These are phyloP conservation scores for Podospora pseudoanserina DNA, from an alignment of 495 filamentous ascomycete genomes.

Conservation along the genomic window DNA sequence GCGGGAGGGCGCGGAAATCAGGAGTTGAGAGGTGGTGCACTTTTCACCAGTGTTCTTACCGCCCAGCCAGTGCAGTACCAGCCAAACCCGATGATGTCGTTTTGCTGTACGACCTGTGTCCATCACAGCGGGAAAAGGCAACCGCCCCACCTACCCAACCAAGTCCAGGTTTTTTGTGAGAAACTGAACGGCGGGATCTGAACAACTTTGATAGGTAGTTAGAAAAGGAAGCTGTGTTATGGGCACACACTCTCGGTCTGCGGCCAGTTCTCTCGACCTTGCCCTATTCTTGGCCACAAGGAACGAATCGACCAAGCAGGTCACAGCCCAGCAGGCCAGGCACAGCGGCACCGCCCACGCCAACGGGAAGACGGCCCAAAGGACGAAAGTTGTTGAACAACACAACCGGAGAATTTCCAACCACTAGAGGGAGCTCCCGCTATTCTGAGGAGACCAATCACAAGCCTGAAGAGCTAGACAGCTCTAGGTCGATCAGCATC, in stretches of 20 bases:
- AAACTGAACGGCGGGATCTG: constrained; percentile 6
- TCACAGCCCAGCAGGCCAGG: not conserved
- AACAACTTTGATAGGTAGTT: not conserved
- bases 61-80: not conserved
- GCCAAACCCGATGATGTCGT: not conserved
- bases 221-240: not conserved
- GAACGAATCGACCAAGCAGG: constrained; percentile 1
- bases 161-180: not conserved
- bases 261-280: not conserved
- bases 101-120: not conserved
- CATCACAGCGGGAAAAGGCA: not conserved
- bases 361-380: not conserved
- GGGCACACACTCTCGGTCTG: not conserved
- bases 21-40: not conserved
- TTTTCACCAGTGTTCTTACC: not conserved
- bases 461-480: constrained; percentile 13
- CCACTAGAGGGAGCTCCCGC: not conserved
- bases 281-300: constrained; percentile 2
- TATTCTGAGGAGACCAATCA: constrained; percentile 23
- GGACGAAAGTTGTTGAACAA: not conserved
- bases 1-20: not conserved
- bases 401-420: not conserved
- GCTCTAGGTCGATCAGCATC: constrained; percentile 4
- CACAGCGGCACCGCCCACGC: not conserved
- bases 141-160: not conserved